Percentiles rank a stretch among this genome's conserved stretches.
Evolutionary conservation across 208 protist genomes (phyloP).

Genomic region (Leishmania mexicana): DNA sequence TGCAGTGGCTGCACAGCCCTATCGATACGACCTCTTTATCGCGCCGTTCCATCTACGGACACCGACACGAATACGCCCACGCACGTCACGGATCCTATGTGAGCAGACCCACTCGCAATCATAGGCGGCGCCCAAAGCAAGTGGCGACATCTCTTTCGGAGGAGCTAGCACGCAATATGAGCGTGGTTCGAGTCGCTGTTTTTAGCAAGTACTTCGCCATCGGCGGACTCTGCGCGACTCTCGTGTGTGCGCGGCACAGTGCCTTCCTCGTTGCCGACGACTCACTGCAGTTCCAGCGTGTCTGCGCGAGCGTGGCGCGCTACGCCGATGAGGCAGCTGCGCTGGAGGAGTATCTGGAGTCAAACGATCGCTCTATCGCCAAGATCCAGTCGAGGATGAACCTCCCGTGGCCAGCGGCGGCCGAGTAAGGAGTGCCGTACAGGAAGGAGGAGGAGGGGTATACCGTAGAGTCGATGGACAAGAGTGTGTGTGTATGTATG

Average conservation of each 20-base stretch:
- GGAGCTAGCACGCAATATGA: slow-evolving; percentile 24
- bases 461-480: not conserved
- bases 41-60: not conserved
- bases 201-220: slow-evolving; percentile 67
- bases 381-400: slow-evolving; percentile 22
- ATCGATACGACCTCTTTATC: not conserved
- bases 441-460: not conserved
- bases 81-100: not conserved
- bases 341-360: slow-evolving; percentile 46
- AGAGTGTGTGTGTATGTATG: not conserved
- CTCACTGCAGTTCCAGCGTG: slow-evolving; percentile 40
- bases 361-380: slow-evolving; percentile 23
- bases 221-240: slow-evolving; percentile 34
- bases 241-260: slow-evolving; percentile 59
- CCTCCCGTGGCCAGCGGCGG: slow-evolving; percentile 1
- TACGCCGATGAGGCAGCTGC: slow-evolving; percentile 40
- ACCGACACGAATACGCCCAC: not conserved
- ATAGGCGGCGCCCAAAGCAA: not conserved
- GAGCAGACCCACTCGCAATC: not conserved
- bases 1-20: not conserved
- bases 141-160: not conserved
- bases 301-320: slow-evolving; percentile 35
- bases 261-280: slow-evolving; percentile 41
- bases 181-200: slow-evolving; percentile 39
- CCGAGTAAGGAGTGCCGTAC: not conserved